phyloP scores from a whole-genome alignment of 441 rosid genomes.

The Populus tomentosa region DNA sequence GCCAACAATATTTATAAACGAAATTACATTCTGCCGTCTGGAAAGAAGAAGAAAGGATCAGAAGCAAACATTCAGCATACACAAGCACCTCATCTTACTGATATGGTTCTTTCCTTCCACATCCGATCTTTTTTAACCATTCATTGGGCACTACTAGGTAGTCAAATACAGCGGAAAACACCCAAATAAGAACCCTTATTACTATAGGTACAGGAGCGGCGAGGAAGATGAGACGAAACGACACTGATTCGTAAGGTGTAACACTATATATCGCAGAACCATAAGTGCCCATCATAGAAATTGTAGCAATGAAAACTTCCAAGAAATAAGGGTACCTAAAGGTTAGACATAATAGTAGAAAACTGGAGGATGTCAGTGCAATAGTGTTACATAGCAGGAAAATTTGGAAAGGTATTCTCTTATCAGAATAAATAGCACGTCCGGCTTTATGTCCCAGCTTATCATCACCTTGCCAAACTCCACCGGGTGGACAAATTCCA shows the following conservation, averaged over 20 bases:
- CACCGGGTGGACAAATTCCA: conserved; percentile 22
- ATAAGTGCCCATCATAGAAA: conserved; percentile 10
- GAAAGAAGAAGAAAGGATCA: no score
- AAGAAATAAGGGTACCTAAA: conserved; percentile 22
- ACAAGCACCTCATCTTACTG: no score
- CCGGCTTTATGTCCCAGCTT: conserved; percentile 5
- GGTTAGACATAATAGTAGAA: conserved; percentile 9
- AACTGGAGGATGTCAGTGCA: conserved; percentile 28
- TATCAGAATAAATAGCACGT: conserved; percentile 18
- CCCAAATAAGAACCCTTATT: not conserved
- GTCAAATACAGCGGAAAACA: no score
- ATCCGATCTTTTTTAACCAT: no score
- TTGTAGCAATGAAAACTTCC: conserved; percentile 22
- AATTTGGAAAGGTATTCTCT: conserved; percentile 1
- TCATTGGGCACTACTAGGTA: no score
- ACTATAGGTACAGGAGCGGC: not conserved
- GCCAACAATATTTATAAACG: no score
- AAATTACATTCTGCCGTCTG: no score
- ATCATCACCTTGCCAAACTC: conserved; percentile 16
- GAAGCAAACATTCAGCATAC: no score
- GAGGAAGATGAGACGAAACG: not conserved
- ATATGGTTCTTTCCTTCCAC: no score
- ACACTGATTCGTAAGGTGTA: conserved; percentile 6
- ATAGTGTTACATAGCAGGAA: conserved; percentile 25
- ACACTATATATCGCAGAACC: conserved; percentile 5